Percentiles rank a stretch among this genome's conserved stretches.
These are phyloP conservation scores for Phalaenopsis hybrid DNA, from an alignment of 116 monocot genomes.

Conservation along the genomic window DNA sequence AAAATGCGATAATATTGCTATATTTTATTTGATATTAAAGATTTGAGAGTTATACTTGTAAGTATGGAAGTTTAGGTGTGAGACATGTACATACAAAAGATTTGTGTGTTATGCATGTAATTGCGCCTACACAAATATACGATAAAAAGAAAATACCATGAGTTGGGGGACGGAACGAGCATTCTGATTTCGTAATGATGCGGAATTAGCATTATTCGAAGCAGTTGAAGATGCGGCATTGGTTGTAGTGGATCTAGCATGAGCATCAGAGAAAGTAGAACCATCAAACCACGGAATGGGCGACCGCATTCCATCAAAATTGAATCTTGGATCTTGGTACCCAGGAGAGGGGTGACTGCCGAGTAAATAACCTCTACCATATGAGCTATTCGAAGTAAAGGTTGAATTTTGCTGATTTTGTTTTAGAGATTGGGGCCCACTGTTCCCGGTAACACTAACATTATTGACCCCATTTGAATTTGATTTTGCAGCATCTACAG, in stretches of 20 bases:
- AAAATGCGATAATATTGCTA: no score
- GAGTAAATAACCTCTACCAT: conserved; percentile 27
- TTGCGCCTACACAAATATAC: not conserved
- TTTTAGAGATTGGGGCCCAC: conserved; percentile 14
- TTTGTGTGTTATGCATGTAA: no score
- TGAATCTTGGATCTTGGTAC: conserved; percentile 42
- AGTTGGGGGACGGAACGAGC: conserved; percentile 23
- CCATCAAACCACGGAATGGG: conserved; percentile 57
- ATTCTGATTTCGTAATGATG: conserved; percentile 45
- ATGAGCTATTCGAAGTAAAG: conserved; percentile 25
- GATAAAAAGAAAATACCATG: conserved; percentile 27
- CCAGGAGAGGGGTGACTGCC: conserved; percentile 38
- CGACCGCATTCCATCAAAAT: conserved; percentile 53
- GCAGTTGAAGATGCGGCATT: conserved; percentile 21
- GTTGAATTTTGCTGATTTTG: conserved; percentile 32
- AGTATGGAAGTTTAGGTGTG: no score
- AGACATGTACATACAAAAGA: no score
- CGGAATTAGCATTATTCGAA: conserved; percentile 23
- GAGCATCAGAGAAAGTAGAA: conserved; percentile 31
- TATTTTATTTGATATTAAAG: no score
- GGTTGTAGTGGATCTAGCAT: conserved; percentile 23
- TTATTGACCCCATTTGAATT: conserved; percentile 37
- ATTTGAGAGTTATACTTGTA: no score
- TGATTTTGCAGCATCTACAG: conserved; percentile 32
- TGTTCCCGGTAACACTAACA: conserved; percentile 24